Evolutionary conservation across 2,329 filamentous ascomycete genomes (phyloP).

Genomic region (Fusarium oxysporum): DNA sequence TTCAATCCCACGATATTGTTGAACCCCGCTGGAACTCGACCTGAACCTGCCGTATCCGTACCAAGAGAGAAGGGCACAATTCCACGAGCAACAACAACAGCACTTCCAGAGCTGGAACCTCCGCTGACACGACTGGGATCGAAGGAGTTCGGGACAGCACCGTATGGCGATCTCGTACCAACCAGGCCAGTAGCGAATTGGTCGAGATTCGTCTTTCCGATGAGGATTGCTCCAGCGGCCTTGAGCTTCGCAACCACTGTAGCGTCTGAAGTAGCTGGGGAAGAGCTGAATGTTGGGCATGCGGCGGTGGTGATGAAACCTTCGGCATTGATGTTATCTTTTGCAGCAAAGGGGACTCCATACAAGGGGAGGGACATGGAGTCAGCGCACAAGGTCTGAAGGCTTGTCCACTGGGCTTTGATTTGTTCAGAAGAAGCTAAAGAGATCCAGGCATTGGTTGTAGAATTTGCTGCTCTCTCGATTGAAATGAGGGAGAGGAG

Average conservation of each 20-base stretch:
- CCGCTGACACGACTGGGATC: constrained; percentile 55
- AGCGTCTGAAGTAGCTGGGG: constrained; percentile 58
- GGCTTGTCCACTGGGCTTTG: constrained; percentile 25
- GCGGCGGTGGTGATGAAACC: constrained; percentile 64
- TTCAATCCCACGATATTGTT: constrained; percentile 65
- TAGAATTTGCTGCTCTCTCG: constrained; percentile 31
- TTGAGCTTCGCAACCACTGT: constrained; percentile 62
- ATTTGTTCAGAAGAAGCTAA: constrained; percentile 47
- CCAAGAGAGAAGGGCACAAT: constrained; percentile 68
- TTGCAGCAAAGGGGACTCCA: constrained; percentile 68
- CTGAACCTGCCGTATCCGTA: constrained; percentile 67
- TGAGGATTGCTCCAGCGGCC: constrained; percentile 64
- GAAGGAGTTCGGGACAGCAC: constrained; percentile 65
- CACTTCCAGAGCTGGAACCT: constrained; percentile 69
- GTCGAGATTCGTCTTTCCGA: constrained; percentile 71
- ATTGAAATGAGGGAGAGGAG: constrained; percentile 42
- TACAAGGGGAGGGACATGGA: constrained; percentile 58
- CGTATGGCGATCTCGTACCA: constrained; percentile 70
- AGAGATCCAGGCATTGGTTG: constrained; percentile 49
- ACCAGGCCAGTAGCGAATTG: constrained; percentile 73
- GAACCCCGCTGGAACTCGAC: constrained; percentile 64
- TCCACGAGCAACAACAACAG: constrained; percentile 64
- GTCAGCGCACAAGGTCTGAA: constrained; percentile 20
- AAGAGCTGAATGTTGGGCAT: constrained; percentile 61
- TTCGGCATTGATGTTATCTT: constrained; percentile 67